These are phyloP conservation scores for Clathrus columnatus DNA, from an alignment of 768 basidiomycete species.

Conservation along the genomic window DNA sequence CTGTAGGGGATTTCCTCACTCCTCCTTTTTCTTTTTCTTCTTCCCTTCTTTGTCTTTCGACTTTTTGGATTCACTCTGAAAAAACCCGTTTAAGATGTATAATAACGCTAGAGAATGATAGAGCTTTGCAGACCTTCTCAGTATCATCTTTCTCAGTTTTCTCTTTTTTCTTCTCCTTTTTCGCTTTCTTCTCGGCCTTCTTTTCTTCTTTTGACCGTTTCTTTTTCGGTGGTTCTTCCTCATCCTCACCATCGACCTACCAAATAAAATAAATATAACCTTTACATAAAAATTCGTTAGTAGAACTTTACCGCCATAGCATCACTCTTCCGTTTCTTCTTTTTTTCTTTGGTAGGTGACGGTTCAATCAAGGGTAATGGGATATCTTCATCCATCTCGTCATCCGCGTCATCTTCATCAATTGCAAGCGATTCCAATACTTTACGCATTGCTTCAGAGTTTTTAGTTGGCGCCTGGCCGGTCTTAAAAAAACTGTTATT, in stretches of 20 bases:
- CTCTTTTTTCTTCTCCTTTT: conserved; percentile 54
- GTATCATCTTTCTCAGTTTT: conserved; percentile 30
- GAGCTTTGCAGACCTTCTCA: conserved; percentile 20
- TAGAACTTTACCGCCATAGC: conserved; percentile 47
- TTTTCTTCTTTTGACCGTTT: conserved; percentile 82
- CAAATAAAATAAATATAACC: no score
- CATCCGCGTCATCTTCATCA: conserved; percentile 54
- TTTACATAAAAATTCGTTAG: background rate
- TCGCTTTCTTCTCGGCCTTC: conserved; percentile 73
- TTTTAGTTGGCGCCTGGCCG: conserved; percentile 82
- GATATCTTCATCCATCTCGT: conserved; percentile 40
- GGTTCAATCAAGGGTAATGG: conserved; percentile 51
- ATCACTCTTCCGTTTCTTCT: conserved; percentile 62
- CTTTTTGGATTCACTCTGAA: conserved; percentile 9
- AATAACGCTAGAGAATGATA: background rate
- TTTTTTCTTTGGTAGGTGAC: conserved; percentile 42
- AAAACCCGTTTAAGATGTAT: background rate
- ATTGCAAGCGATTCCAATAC: conserved; percentile 72
- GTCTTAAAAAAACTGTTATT: conserved; percentile 27
- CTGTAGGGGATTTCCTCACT: no score
- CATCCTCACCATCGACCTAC: conserved; percentile 33
- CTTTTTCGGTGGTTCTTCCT: conserved; percentile 54
- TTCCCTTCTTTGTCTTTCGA: conserved; percentile 13
- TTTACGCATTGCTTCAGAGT: conserved; percentile 84
- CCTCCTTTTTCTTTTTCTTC: conserved; percentile 15